phyloP scores from a whole-genome alignment of 2,329 filamentous ascomycete species.

The Sarocladium oryzae region DNA sequence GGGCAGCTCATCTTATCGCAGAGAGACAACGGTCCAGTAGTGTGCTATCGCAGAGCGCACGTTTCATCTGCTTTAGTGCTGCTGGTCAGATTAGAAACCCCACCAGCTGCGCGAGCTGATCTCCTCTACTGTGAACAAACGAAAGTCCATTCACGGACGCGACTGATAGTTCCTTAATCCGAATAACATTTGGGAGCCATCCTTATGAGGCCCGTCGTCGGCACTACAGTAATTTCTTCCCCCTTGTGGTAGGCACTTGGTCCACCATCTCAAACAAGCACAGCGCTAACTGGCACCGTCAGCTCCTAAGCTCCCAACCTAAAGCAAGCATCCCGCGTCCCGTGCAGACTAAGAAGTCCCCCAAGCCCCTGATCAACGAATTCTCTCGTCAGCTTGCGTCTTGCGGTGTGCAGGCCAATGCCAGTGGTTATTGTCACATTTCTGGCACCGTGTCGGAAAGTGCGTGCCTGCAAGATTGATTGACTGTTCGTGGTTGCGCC shows the following conservation, averaged over 20 bases:
- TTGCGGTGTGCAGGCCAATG: background rate
- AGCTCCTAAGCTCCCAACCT: conserved; percentile 4
- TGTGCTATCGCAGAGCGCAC: no score
- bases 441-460: no score
- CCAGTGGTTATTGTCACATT: background rate
- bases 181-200: no score
- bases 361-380: conserved; percentile 1
- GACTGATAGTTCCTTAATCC: no score
- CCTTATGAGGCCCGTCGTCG: no score
- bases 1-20: no score
- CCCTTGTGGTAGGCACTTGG: background rate
- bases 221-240: no score
- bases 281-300: background rate
- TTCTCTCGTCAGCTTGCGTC: background rate
- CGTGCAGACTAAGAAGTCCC: background rate
- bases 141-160: background rate
- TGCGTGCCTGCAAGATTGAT: no score
- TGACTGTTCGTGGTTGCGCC: no score
- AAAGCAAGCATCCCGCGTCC: conserved; percentile 7
- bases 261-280: background rate
- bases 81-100: background rate
- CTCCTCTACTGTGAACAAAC: background rate
- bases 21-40: no score
- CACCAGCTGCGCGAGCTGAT: background rate
- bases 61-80: no score